Base-by-base conservation (phyloP, 2,329 filamentous ascomycete genomes). In the Fusarium napiforme region DNA sequence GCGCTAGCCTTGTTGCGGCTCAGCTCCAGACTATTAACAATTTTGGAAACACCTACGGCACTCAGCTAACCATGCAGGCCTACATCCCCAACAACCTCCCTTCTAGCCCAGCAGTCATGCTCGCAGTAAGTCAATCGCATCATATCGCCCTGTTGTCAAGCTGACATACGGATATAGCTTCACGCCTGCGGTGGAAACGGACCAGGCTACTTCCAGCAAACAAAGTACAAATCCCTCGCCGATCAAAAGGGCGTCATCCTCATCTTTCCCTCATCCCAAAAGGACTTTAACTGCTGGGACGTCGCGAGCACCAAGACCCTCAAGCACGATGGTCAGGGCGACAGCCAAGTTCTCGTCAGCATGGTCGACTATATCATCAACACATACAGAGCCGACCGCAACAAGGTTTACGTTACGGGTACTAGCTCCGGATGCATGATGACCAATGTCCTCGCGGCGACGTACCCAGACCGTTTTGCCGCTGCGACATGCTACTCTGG, bases 1-100 rank as follows among this genome's bases (percentile, higher is more conserved):
- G 50, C 23, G 62, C 28, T 4, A 39, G 64, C 50, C 62, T 67
- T 9, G 64, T 67, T 30, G 43, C 62, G 14, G 64, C 62, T 67
- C 64, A 67, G 52, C 64, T 67, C 14, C 64, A 67, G 43, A 67
- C 64, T 19, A 67, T 67, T 16, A 67, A 15, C 16, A 67, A 67
- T 21, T 67, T 67, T 6, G 64, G 64, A 4, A 46, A 39, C 7
- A 67, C 64, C 3, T 67, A 67, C 5, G 42, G 16, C 15, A 67
- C 64, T 4, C 39, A 45, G n/a, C 39, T 67, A 1, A n/a, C 8
- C 2, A 67, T 67, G 64, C 62, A 67, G 19, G 62, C 52, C 1
- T 67, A 67, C 11, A 45, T 67, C 1, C 64, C 64, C 5, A 50
- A 8, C 9, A 67, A 67, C 14, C 64, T 50, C 0, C 64, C 62